These are phyloP conservation scores for Cyberlindnera misumaiensis DNA, from an alignment of 805 yeast species.

Conservation along the genomic window DNA sequence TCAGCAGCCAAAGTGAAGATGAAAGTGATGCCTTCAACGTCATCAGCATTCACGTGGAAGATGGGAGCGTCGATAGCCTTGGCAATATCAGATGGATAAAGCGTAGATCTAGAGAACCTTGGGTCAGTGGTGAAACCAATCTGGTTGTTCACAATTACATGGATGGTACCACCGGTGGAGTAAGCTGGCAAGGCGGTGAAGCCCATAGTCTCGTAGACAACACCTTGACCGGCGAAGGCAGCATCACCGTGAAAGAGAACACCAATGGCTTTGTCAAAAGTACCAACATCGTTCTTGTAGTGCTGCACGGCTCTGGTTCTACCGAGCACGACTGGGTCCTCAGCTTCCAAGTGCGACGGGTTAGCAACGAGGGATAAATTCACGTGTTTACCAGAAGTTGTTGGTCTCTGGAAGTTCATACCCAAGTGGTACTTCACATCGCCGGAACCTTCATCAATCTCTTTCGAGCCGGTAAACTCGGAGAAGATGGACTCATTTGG, in stretches of 20 bases:
- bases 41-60: constrained; percentile 99
- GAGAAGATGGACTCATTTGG: constrained; percentile 97
- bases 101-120: constrained; percentile 93
- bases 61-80: constrained; percentile 96
- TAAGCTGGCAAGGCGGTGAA: constrained; percentile 88
- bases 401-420: constrained; percentile 98
- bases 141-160: constrained; percentile 94
- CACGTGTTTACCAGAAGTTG: constrained; percentile 95
- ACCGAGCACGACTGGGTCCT: constrained; percentile 97
- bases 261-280: constrained; percentile 80
- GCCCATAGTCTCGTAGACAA: constrained; percentile 97
- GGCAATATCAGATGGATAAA: constrained; percentile 96
- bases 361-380: constrained; percentile 95
- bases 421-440: constrained; percentile 99
- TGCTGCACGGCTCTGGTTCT: constrained; percentile 95
- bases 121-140: constrained; percentile 99
- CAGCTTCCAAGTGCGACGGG: constrained; percentile 98
- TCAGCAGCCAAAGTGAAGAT: constrained; percentile 96
- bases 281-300: constrained; percentile 80
- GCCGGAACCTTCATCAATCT: constrained; percentile 94
- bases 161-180: constrained; percentile 97
- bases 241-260: constrained; percentile 98
- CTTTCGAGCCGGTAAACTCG: constrained; percentile 88
- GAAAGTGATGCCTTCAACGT: constrained; percentile 87
- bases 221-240: constrained; percentile 98